Conservation (phyloP, 2,329 filamentous ascomycete genomes). For the Metarhizium humberi region DNA sequence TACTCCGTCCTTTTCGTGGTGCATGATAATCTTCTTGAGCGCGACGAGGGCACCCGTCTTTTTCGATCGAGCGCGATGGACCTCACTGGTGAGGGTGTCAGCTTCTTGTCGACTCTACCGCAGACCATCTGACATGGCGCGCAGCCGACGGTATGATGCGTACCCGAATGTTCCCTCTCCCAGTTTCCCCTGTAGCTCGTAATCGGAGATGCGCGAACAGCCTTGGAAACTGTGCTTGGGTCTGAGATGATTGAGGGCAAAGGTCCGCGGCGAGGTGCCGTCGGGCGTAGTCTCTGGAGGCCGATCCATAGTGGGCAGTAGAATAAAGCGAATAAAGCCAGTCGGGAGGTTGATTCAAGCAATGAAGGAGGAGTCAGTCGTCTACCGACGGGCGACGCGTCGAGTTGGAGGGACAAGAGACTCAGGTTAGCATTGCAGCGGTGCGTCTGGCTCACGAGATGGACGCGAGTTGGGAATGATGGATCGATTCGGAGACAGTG, state of each 20-base stretch:
- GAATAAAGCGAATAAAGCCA: background rate
- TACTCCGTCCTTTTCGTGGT: slow-evolving; percentile 95
- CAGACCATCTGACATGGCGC: background rate
- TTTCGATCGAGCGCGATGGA: slow-evolving; percentile 77
- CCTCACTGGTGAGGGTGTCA: slow-evolving; percentile 50
- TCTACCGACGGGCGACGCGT: background rate
- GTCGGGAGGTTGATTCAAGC: background rate
- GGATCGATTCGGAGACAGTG: background rate
- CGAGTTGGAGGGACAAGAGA: background rate
- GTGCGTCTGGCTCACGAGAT: background rate
- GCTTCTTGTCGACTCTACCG: background rate
- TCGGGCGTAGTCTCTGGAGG: slow-evolving; percentile 21
- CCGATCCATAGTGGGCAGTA: slow-evolving; percentile 18
- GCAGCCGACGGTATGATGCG: slow-evolving; percentile 16
- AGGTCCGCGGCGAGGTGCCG: slow-evolving; percentile 43
- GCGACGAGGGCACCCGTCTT: slow-evolving; percentile 70
- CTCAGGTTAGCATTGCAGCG: background rate
- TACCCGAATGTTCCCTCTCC: slow-evolving; percentile 94
- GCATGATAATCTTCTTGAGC: slow-evolving; percentile 98
- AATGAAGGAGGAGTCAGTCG: background rate
- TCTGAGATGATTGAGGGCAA: slow-evolving; percentile 47
- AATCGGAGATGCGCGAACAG: slow-evolving; percentile 74
- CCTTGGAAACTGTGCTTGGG: slow-evolving; percentile 61
- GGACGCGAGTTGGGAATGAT: background rate
- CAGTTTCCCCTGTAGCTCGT: slow-evolving; percentile 72